Conservation (phyloP, 306 rosid species). For the Cucurbita argyrosperma region DNA sequence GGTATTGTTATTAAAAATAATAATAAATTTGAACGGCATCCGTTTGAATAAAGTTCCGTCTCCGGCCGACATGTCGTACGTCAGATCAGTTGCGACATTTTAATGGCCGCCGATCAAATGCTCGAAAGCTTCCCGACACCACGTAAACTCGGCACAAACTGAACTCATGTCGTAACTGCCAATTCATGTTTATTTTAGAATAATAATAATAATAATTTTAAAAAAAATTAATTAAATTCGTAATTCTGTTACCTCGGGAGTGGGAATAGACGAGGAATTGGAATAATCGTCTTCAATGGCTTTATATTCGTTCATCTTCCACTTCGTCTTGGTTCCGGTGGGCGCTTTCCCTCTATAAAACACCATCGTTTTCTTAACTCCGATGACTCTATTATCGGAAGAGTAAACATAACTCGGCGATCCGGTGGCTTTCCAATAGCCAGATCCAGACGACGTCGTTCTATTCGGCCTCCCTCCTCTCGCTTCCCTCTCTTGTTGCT, state of each 20-base stretch:
- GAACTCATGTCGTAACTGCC: slow-evolving; percentile 59
- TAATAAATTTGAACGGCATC: neutral
- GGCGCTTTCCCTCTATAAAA: slow-evolving; percentile 80
- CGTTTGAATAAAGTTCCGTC: neutral
- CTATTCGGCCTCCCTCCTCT: slow-evolving; percentile 70
- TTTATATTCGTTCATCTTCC: slow-evolving; percentile 90
- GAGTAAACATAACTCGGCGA: slow-evolving; percentile 73
- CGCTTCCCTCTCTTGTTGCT: slow-evolving; percentile 56
- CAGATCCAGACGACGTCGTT: slow-evolving; percentile 38
- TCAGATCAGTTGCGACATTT: neutral
- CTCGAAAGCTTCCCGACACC: slow-evolving; percentile 59
- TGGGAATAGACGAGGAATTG: slow-evolving; percentile 1
- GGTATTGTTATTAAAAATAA: neutral
- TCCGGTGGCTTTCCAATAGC: slow-evolving; percentile 92
- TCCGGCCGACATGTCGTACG: neutral
- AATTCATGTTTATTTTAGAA: too few species aligned
- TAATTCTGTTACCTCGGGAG: neutral
- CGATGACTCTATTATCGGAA: slow-evolving; percentile 37
- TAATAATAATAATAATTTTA: neutral
- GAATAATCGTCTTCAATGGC: slow-evolving; percentile 30
- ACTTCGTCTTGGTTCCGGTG: slow-evolving; percentile 56
- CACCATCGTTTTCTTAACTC: slow-evolving; percentile 76
- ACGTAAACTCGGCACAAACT: slow-evolving; percentile 71
- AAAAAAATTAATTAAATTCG: neutral
- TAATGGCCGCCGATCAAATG: slow-evolving; percentile 68